Base-by-base conservation (phyloP, 2,329 filamentous ascomycete species). In the Xylariales sp. region DNA sequence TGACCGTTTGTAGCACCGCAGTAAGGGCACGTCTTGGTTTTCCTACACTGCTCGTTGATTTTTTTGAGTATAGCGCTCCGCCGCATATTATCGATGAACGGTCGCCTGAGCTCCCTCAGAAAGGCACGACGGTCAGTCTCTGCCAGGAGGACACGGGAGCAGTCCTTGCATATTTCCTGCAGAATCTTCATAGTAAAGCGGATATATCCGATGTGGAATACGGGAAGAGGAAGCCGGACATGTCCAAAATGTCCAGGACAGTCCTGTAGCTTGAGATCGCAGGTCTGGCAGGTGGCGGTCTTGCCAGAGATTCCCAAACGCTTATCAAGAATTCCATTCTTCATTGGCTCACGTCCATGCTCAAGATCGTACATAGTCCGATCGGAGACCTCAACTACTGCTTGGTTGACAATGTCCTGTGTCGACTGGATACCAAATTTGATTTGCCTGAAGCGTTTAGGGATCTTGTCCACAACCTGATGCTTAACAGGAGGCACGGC, bases 211-310 rank as follows among this genome's bases (percentile, higher is more conserved):
- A 97, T 89, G 58, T 98, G 93, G 56, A 97, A 97, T 29, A 85
- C 88, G 4, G 93, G 93, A 36, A 98, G 71, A 2, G 91, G 88
- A 12, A 98, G 77, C 54, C 87, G 82, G 53, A 98, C 85, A 63
- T 96, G 85, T 32, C 93, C 93, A 56, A 97, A 98, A 62, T 98
- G 93, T 11, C 93, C 93, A 51, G 88, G 93, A 62, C 93, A 98
- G 48, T 84, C 81, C 52, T 88, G 78, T 20, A 97, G 70, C 13
- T 81, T 76, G 55, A 90, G 80, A 33, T 86, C 80, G 59, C 93
- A 98, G 12, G 93, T 97, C 29, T 78, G 70, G 60, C 93, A 98
- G 42, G 70, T 74, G 17, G 79, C 85, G 4, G 69, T 76, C 64
- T 97, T 97, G 58, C 80, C 88, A 13, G 90, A 95, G 4, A 88